These are phyloP conservation scores for Vaccinium myrtillus DNA, from an alignment of 148 eudicot species.

Conservation along the genomic window DNA sequence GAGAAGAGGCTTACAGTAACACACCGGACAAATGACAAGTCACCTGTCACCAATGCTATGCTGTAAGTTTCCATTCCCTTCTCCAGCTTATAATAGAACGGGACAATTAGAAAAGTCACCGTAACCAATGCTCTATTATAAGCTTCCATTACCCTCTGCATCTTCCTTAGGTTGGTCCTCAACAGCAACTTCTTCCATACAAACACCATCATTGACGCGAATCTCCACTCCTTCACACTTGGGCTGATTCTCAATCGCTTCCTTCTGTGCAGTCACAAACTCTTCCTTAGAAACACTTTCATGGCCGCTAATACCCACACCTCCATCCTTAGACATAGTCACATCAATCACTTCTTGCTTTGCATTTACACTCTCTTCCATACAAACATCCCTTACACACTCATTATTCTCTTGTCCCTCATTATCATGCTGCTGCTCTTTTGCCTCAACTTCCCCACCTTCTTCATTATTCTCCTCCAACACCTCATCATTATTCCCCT, in stretches of 20 bases:
- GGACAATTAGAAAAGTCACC: not conserved
- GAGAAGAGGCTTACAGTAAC: not conserved
- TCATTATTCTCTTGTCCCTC: not conserved
- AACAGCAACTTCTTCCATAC: not conserved
- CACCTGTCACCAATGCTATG: constrained; percentile 13
- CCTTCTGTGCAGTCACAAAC: not conserved
- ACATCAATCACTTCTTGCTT: constrained; percentile 5
- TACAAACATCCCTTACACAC: constrained; percentile 7
- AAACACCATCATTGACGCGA: not conserved
- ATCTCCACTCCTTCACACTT: not conserved
- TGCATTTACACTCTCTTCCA: not conserved
- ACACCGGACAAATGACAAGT: not conserved
- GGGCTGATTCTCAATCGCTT: not conserved
- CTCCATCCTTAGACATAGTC: not conserved
- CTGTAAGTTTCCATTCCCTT: constrained; percentile 5
- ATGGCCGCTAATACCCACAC: not conserved
- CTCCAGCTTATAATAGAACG: not conserved
- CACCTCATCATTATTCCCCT: constrained; percentile 11
- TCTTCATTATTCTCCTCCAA: constrained; percentile 1
- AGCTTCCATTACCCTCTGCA: not conserved
- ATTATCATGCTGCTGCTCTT: not conserved
- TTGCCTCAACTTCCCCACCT: not conserved
- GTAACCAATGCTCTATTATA: constrained; percentile 17
- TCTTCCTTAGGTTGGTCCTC: not conserved
- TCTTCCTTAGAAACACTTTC: not conserved